Evolutionary conservation across 2,329 filamentous ascomycete genomes (phyloP).

Genomic region (Teratosphaeria gauchensis): DNA sequence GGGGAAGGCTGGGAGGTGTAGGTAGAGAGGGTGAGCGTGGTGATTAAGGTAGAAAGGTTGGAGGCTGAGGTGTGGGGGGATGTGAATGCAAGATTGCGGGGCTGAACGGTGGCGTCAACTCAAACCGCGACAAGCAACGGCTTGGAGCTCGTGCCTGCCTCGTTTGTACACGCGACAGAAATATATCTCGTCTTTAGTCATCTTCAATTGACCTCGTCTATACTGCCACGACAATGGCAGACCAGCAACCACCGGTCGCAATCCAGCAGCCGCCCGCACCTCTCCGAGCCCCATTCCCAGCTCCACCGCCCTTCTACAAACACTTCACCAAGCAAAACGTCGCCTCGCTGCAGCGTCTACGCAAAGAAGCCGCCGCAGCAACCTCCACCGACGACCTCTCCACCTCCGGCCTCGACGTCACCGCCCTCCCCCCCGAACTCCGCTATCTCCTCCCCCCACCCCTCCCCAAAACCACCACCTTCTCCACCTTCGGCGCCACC

Average conservation of each 20-base stretch:
- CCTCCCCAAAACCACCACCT: slow-evolving; percentile 53
- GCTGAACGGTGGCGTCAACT: too few species aligned
- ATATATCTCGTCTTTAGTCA: too few species aligned
- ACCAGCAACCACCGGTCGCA: slow-evolving; percentile 28
- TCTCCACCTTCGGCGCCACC: slow-evolving; percentile 62
- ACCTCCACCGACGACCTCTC: slow-evolving; percentile 22
- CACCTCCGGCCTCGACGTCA: slow-evolving; percentile 17
- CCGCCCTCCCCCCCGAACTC: slow-evolving; percentile 58
- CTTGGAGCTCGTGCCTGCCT: too few species aligned
- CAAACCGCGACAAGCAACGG: too few species aligned
- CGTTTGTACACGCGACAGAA: too few species aligned
- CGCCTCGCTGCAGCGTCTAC: slow-evolving; percentile 39
- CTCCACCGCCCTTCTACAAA: slow-evolving; percentile 83
- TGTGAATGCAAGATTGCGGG: too few species aligned
- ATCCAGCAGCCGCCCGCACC: slow-evolving; percentile 18
- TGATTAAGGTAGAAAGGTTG: too few species aligned
- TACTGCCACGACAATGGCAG: slow-evolving; percentile 44
- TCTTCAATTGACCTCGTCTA: too few species aligned
- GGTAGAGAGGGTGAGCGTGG: too few species aligned
- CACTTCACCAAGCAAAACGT: slow-evolving; percentile 73
- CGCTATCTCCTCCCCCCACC: slow-evolving; percentile 70
- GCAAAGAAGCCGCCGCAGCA: slow-evolving; percentile 17
- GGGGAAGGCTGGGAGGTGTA: too few species aligned
- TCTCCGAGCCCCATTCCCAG: slow-evolving; percentile 58
- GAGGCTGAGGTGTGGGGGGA: too few species aligned